Percentiles rank a stretch among this genome's conserved stretches.
phyloP scores from a whole-genome alignment of 495 filamentous ascomycete genomes.

The Neurospora pannonica region DNA sequence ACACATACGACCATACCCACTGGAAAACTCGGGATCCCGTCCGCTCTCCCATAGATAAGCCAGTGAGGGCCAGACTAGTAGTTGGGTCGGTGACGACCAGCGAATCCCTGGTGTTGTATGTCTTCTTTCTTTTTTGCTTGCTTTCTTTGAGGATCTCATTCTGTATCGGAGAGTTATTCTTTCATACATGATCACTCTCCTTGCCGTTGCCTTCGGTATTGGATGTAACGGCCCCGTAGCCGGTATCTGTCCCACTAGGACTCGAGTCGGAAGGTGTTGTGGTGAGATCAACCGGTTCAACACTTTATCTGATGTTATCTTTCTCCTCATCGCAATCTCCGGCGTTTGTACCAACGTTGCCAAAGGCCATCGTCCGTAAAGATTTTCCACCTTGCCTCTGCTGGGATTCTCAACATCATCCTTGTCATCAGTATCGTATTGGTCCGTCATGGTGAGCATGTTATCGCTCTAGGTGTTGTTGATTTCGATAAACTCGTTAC shows the following conservation, averaged over 20 bases:
- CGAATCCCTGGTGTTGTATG: conserved; percentile 20
- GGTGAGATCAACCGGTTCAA: neutral
- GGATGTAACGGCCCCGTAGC: neutral
- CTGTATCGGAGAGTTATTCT: neutral
- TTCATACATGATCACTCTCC: neutral
- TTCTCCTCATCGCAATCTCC: neutral
- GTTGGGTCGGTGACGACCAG: conserved; percentile 40
- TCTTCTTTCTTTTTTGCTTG: neutral
- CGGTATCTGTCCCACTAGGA: neutral
- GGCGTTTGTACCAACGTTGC: neutral
- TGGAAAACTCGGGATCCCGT: conserved; percentile 41
- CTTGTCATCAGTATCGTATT: neutral
- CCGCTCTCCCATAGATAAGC: conserved; percentile 41
- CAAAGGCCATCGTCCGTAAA: neutral
- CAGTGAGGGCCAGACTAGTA: conserved; percentile 27
- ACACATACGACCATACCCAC: conserved; percentile 37
- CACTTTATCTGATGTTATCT: neutral
- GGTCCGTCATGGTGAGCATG: neutral
- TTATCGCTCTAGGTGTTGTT: neutral
- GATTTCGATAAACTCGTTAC: neutral
- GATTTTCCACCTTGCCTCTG: neutral
- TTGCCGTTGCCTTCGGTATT: neutral
- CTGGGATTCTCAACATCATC: too few relatives aligned
- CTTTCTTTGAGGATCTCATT: neutral
- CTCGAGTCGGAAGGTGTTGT: neutral